Base-by-base conservation (phyloP, 2,329 filamentous ascomycete genomes). In the Triangularia verruculosa region DNA sequence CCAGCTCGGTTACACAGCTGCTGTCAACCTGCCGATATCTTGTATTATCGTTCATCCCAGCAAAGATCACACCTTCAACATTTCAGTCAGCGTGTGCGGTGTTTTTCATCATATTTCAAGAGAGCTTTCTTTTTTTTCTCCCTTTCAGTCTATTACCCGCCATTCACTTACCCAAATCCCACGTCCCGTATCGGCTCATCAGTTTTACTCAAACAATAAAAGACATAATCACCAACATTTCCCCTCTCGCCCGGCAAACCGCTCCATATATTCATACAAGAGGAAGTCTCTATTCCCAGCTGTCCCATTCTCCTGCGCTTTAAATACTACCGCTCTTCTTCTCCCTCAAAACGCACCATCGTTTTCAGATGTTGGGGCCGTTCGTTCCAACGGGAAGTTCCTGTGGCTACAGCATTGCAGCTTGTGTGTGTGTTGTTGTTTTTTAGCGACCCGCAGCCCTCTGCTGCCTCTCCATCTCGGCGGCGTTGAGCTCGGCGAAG, bases 401-500 rank as follows among this genome's bases (percentile, higher is more conserved):
- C n/a, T n/a, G n/a, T n/a, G n/a, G n/a, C n/a, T n/a, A n/a, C n/a
- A n/a, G n/a, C n/a, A n/a, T n/a, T n/a, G n/a, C n/a, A n/a, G n/a
- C n/a, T n/a, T 52, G 17, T 52, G 17, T 20, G 8, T 22, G 17
- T 2, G 47, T 52, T 17, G 17, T 7, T 20, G 17, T 52, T 17
- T 22, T 56, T 30, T n/a, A 56, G 20, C 39, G 39, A 47, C 39
- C 39, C 39, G n/a, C n/a, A n/a, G n/a, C 39, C 39, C 39, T 69
- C 73, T 79, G 81, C 72, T 78, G 79, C 62, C 70, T 69, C 67
- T 78, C 76, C 79, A 83, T 79, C 73, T 84, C 80, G 71, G 84
- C 82, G 67, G 81, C 80, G 68, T 87, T 89, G 74, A 88, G 83
- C 77, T 89, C 87, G 74, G 86, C 84, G 86, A 98, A 99, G 68